Percentiles rank a stretch among this genome's conserved stretches.
These are phyloP conservation scores for Salix udensis DNA, from an alignment of 345 rosid genomes.

Conservation along the genomic window DNA sequence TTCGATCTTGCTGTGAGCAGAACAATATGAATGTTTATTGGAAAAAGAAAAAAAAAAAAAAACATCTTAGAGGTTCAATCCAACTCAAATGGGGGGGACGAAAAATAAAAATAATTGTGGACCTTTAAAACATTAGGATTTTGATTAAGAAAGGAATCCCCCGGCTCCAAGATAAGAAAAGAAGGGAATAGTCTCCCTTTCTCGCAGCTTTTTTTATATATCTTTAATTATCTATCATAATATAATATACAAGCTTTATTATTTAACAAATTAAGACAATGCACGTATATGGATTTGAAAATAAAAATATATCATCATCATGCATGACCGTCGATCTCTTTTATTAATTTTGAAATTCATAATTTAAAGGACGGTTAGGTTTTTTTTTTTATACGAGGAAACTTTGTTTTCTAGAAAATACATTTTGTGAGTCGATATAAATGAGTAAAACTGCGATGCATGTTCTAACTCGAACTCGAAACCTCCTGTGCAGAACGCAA, in stretches of 20 bases:
- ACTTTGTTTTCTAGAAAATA: too few relatives aligned
- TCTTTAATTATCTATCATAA: background rate
- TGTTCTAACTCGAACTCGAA: too few relatives aligned
- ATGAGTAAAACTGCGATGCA: fast-evolving
- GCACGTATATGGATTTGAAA: too few relatives aligned
- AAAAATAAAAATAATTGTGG: too few relatives aligned
- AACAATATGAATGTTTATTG: too few relatives aligned
- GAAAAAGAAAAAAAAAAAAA: too few relatives aligned
- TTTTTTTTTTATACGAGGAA: too few relatives aligned
- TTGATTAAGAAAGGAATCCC: background rate
- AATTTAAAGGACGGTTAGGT: too few relatives aligned
- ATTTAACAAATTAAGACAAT: background rate
- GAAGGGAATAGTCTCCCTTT: background rate
- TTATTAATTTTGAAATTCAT: background rate
- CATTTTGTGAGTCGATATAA: fast-evolving
- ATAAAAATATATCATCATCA: background rate
- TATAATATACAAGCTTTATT: background rate
- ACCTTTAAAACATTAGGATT: background rate
- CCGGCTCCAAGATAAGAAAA: background rate
- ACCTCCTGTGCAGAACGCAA: fast-evolving
- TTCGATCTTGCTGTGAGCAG: too few relatives aligned
- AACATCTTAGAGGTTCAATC: too few relatives aligned
- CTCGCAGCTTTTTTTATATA: background rate
- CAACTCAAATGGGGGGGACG: too few relatives aligned
- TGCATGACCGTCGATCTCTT: background rate